Conservation (phyloP, 2,329 filamentous ascomycete species). For the Alternaria sp. region DNA sequence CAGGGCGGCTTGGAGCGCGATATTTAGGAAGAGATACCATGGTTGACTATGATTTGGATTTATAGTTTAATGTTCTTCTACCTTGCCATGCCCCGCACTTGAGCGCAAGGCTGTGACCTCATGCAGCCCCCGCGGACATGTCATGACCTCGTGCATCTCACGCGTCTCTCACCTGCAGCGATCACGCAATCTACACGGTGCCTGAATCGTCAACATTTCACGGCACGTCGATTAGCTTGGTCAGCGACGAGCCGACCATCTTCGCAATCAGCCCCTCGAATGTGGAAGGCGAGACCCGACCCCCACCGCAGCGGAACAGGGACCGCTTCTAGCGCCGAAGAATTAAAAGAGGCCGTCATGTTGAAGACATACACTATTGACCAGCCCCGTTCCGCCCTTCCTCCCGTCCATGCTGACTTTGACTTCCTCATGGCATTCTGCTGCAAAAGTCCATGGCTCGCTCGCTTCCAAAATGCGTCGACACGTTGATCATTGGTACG, state of each 20-base stretch:
- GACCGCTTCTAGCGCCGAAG: constrained; percentile 39
- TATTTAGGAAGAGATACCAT: constrained; percentile 22
- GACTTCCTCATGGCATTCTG: constrained; percentile 43
- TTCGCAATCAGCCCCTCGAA: constrained; percentile 25
- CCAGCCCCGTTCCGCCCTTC: constrained; percentile 20
- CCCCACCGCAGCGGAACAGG: constrained; percentile 25
- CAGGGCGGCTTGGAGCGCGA: constrained; percentile 3
- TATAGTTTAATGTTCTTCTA: constrained; percentile 1
- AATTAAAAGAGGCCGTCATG: constrained; percentile 42
- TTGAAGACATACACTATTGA: constrained; percentile 41
- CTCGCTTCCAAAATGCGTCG: constrained; percentile 48
- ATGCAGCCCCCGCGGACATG: constrained; percentile 25
- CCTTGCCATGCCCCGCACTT: constrained; percentile 16
- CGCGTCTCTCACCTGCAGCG: constrained; percentile 22
- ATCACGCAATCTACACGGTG: constrained; percentile 16
- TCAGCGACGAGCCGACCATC: constrained; percentile 17
- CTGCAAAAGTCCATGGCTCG: constrained; percentile 49
- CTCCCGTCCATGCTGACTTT: constrained; percentile 12
- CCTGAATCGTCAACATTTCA: constrained; percentile 1
- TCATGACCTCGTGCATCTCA: constrained; percentile 22
- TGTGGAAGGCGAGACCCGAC: constrained; percentile 33
- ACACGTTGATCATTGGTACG: constrained; percentile 53
- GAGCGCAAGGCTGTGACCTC: constrained; percentile 23
- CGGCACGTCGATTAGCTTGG: constrained; percentile 10
- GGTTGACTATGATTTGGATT: constrained; percentile 7